Conservation (phyloP, 192 early-diverging fungal genomes). For the Gryganskiella cystojenkinii region DNA sequence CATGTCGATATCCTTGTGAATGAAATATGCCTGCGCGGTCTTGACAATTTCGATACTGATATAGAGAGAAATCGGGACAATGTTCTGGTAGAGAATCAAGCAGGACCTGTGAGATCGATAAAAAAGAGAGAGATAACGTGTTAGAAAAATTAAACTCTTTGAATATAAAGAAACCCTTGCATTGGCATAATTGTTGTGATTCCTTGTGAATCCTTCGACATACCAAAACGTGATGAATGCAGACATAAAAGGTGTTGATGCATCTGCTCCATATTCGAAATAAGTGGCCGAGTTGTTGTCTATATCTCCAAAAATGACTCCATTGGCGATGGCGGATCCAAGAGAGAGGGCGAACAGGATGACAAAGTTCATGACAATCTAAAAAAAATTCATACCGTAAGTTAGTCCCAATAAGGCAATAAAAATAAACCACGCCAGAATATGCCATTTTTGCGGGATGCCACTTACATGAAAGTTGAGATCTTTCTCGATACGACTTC, state of each 20-base stretch:
- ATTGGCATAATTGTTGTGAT: neutral
- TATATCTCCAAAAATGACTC: slow-evolving; percentile 67
- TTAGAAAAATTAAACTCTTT: neutral
- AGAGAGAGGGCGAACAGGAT: slow-evolving; percentile 81
- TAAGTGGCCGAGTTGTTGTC: slow-evolving; percentile 57
- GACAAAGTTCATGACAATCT: slow-evolving; percentile 84
- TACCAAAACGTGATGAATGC: slow-evolving; percentile 82
- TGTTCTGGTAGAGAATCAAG: slow-evolving; percentile 93
- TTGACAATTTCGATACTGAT: slow-evolving; percentile 95
- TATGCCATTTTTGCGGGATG: neutral
- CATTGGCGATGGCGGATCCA: slow-evolving; percentile 72
- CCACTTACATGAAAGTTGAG: slow-evolving; percentile 86
- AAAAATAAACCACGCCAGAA: neutral
- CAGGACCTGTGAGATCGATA: slow-evolving; percentile 66
- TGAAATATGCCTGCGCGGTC: slow-evolving; percentile 92
- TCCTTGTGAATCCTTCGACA: neutral
- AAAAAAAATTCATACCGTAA: slow-evolving; percentile 4
- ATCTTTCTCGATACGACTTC: slow-evolving; percentile 89
- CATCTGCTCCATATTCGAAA: slow-evolving; percentile 64
- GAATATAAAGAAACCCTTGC: neutral
- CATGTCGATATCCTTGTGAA: slow-evolving; percentile 91
- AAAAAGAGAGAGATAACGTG: neutral
- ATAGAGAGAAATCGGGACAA: slow-evolving; percentile 96
- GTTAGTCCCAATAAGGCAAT: neutral
- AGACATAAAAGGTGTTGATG: slow-evolving; percentile 60